These are phyloP conservation scores for Cyclaneusma minus DNA, from an alignment of 2,329 filamentous ascomycete species.

Conservation along the genomic window DNA sequence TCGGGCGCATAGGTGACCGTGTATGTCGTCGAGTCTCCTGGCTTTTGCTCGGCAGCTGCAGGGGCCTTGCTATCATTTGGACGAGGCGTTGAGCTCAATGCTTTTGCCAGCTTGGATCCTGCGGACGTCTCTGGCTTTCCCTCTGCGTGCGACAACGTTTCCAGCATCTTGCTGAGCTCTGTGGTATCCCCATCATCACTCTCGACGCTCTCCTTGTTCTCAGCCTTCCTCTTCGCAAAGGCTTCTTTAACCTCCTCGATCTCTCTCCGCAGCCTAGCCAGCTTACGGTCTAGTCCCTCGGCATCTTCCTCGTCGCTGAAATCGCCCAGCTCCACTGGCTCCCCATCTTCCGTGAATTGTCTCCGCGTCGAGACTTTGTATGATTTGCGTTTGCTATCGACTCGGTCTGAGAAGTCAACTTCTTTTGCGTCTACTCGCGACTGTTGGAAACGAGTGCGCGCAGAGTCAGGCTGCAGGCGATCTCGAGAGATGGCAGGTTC, in stretches of 20 bases:
- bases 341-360: conserved; percentile 45
- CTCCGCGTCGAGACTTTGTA: conserved; percentile 63
- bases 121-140: conserved; percentile 5
- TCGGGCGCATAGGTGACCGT: conserved; percentile 48
- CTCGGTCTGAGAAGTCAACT: conserved; percentile 80
- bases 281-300: conserved; percentile 61
- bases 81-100: too few relatives aligned
- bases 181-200: conserved; percentile 18
- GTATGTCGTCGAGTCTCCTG: conserved; percentile 32
- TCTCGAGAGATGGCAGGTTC: conserved; percentile 57
- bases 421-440: conserved; percentile 60
- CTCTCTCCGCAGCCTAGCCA: conserved; percentile 71
- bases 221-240: conserved; percentile 36
- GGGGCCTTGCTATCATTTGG: too few relatives aligned
- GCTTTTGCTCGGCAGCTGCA: conserved; percentile 7
- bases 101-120: conserved; percentile 14
- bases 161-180: conserved; percentile 51
- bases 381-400: conserved; percentile 67
- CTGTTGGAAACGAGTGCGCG: conserved; percentile 65
- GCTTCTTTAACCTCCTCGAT: conserved; percentile 55
- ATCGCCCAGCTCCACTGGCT: conserved; percentile 54
- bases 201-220: conserved; percentile 24
- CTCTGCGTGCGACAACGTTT: conserved; percentile 37
- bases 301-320: conserved; percentile 63
- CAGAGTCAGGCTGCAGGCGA: conserved; percentile 61